A percentile compares a stretch with the other conserved stretches of the same genome.
phyloP scores from a whole-genome alignment of 495 filamentous ascomycete species.

The Lichina pygmaea region DNA sequence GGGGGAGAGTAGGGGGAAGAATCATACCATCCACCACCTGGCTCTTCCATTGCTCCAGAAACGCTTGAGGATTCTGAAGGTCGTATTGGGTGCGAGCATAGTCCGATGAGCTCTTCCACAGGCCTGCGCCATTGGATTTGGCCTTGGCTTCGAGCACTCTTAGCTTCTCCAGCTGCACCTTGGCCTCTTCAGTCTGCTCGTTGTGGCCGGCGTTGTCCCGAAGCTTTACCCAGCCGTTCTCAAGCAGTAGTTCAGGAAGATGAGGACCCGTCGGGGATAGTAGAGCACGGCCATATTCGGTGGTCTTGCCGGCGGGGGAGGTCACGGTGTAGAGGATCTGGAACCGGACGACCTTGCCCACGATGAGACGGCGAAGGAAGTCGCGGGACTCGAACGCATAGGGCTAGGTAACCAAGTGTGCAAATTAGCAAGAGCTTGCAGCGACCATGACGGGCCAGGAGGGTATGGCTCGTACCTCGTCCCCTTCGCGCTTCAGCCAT shows the following conservation, averaged over 20 bases:
- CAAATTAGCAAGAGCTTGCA: not conserved
- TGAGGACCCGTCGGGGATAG: constrained; percentile 38
- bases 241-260: constrained; percentile 53
- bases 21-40: constrained; percentile 36
- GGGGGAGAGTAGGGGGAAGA: not conserved
- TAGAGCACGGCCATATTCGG: constrained; percentile 62
- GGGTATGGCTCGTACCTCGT: constrained; percentile 32
- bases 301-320: constrained; percentile 28
- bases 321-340: constrained; percentile 60
- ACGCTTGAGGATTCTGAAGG: constrained; percentile 36
- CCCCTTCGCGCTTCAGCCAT: constrained; percentile 60
- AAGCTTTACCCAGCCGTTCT: constrained; percentile 73
- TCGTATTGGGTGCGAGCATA: constrained; percentile 57
- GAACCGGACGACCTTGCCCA: constrained; percentile 74
- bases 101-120: constrained; percentile 34
- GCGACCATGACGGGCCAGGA: not conserved
- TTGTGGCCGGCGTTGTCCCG: constrained; percentile 76
- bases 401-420: constrained; percentile 16
- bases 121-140: constrained; percentile 44
- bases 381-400: constrained; percentile 86
- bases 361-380: constrained; percentile 52
- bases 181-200: constrained; percentile 51
- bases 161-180: constrained; percentile 45
- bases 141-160: constrained; percentile 57
- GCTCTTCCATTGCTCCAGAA: constrained; percentile 54